These are phyloP conservation scores for Takashimella tepidaria DNA, from an alignment of 1,284 basidiomycete genomes.

Conservation along the genomic window DNA sequence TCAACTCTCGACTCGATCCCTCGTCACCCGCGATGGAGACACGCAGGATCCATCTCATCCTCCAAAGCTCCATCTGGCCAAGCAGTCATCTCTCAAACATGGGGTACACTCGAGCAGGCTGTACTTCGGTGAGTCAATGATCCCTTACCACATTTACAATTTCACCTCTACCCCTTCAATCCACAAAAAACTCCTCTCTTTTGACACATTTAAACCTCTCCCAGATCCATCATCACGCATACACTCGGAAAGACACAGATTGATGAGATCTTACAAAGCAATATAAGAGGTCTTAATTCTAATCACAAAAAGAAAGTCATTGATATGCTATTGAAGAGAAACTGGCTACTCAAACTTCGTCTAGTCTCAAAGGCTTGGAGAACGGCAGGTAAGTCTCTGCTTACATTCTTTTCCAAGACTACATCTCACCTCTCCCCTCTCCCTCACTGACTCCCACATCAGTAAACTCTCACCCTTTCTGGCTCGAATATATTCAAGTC, in stretches of 20 bases:
- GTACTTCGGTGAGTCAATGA: background rate
- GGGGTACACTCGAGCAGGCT: background rate
- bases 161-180: background rate
- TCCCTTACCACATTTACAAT: background rate
- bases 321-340: background rate
- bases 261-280: background rate
- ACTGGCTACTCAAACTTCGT: background rate
- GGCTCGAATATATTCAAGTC: background rate
- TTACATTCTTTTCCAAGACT: background rate
- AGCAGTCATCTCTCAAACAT: background rate
- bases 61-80: background rate
- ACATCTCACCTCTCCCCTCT: background rate
- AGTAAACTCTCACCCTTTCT: background rate
- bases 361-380: background rate
- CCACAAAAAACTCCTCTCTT: background rate
- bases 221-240: background rate
- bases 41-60: background rate
- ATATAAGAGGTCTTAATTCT: background rate
- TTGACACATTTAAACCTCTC: background rate
- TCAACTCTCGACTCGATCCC: too few relatives aligned
- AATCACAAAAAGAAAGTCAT: background rate
- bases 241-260: background rate
- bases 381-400: background rate
- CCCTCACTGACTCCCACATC: background rate
- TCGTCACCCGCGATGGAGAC: background rate